Base-by-base conservation (phyloP, 805 yeast genomes). In the Kuraishia piskuri region DNA sequence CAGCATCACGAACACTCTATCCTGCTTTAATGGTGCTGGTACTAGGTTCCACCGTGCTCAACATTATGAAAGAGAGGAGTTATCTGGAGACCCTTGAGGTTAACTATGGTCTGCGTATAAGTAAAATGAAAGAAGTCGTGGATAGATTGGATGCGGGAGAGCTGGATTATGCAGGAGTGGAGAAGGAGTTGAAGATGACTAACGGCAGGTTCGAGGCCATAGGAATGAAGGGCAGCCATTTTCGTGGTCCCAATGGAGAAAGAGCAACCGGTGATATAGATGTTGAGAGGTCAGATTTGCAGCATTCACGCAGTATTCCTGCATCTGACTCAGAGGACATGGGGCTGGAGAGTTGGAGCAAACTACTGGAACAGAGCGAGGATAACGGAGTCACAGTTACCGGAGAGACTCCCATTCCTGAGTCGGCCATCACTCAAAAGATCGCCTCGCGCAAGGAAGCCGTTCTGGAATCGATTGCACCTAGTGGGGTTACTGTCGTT, bases 11-110 rank as follows among this genome's bases (percentile, higher is more conserved):
- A 48, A n/a, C 19, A 20, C 23, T n/a, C 22, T 26, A n/a, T 48
- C 20, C 50, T 14, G 40, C 40, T 24, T 22, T 48, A 10, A 3
- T 49, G 46, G 25, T 49, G 12, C 22, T 49, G 26, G 22, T 48
- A 20, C 20, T 49, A 46, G 51, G 51, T n/a, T 70, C 82, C 2
- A 73, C 74, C 3, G 79, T 75, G 3, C 69, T 79, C 37, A 80
- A 79, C 54, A 68, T 74, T 46, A 75, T 76, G 69, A 67, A 74
- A 50, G 74, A 68, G 53, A 67, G 76, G 48, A 76, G 74, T 54
- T 69, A 70, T 37, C 59, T 67, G n/a, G 82, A 77, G 36, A 68
- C 68, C 24, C 59, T 78, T 47, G 66, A 65, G 26, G 65, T 1
- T 57, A 54, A 2, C 67, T 66, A 51, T 59, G 74, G 31, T 54